These are phyloP conservation scores for Desmodesmus armatus DNA, from an alignment of 139 green algal genomes.

Conservation along the genomic window DNA sequence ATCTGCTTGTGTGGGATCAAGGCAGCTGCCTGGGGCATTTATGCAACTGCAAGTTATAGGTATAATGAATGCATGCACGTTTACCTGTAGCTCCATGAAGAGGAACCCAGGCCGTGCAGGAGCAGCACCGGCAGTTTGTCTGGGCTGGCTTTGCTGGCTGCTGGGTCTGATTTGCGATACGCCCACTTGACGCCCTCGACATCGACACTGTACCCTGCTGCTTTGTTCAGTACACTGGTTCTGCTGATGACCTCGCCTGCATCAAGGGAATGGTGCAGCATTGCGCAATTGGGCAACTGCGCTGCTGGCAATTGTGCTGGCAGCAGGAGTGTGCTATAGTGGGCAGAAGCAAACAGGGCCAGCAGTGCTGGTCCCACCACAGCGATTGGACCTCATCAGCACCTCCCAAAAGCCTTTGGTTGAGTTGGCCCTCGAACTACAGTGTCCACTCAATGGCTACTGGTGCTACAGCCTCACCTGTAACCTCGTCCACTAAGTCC, in stretches of 20 bases:
- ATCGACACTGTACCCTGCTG: conserved; percentile 52
- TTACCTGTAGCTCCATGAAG: conserved; percentile 73
- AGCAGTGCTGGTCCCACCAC: too few relatives aligned
- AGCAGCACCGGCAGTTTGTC: conserved; percentile 70
- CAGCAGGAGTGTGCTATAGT: too few relatives aligned
- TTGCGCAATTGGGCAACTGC: too few relatives aligned
- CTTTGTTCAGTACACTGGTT: conserved; percentile 18
- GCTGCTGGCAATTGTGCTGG: conserved; percentile 1
- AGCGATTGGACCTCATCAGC: too few relatives aligned
- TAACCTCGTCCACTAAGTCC: too few relatives aligned
- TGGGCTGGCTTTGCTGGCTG: neutral
- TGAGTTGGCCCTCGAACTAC: too few relatives aligned
- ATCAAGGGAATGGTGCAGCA: neutral
- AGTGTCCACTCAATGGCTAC: too few relatives aligned
- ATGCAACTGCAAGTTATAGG: neutral
- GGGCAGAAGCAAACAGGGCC: too few relatives aligned
- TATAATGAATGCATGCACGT: neutral
- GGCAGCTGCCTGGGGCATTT: neutral
- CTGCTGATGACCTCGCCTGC: conserved; percentile 51
- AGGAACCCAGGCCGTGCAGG: conserved; percentile 77
- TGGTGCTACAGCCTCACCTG: too few relatives aligned
- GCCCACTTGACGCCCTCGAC: conserved; percentile 62
- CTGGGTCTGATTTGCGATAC: conserved; percentile 61
- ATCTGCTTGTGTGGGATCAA: too few relatives aligned
- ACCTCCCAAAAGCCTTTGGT: too few relatives aligned